Percentiles rank a stretch among this genome's conserved stretches.
These are phyloP conservation scores for Lotus japonicus DNA, from an alignment of 306 rosid genomes.

Conservation along the genomic window DNA sequence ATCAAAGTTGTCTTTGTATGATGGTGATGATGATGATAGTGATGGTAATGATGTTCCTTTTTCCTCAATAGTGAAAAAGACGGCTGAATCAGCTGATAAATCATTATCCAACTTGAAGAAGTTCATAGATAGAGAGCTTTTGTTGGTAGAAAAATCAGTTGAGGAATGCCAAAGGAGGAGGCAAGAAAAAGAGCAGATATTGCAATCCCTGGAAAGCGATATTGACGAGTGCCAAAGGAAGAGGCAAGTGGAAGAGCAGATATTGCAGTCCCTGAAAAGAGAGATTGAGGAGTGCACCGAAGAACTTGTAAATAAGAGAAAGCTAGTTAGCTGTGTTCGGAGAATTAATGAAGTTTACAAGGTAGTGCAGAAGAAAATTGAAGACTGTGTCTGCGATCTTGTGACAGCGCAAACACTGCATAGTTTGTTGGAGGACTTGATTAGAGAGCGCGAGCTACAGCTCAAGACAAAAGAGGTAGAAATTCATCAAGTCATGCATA, in stretches of 20 bases:
- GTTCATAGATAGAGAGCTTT: slow-evolving; percentile 13
- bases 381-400: slow-evolving; percentile 1
- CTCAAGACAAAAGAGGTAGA: background rate
- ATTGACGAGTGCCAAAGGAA: background rate
- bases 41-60: background rate
- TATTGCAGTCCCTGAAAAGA: too few species aligned
- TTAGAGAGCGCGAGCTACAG: background rate
- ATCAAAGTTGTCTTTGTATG: background rate
- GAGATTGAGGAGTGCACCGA: slow-evolving; percentile 4
- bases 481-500: background rate
- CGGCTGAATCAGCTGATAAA: background rate
- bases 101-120: background rate
- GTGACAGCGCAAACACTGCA: background rate
- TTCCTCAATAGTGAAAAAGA: background rate
- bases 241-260: too few species aligned
- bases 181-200: slow-evolving; percentile 7
- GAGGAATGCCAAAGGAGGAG: background rate
- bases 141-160: background rate
- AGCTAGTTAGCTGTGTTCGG: slow-evolving; percentile 13
- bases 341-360: background rate
- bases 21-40: background rate
- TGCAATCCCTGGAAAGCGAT: slow-evolving; percentile 17
- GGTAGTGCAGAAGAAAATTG: background rate
- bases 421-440: background rate
- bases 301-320: slow-evolving; percentile 33